Base-by-base conservation (phyloP, 2,329 filamentous ascomycete species). In the Pseudogymnoascus sp. region DNA sequence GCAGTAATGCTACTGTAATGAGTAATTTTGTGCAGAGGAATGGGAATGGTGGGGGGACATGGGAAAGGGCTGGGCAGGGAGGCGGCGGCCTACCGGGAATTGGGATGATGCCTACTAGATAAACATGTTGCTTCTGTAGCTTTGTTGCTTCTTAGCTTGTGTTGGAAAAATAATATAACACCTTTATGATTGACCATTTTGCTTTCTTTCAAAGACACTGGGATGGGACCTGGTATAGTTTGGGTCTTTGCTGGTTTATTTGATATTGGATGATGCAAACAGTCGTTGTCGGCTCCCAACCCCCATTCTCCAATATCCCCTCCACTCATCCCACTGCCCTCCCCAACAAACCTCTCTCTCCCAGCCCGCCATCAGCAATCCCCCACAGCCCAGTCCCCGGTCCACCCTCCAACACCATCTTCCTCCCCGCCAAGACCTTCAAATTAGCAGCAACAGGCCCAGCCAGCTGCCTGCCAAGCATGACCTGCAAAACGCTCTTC, bases 401-500 rank as follows among this genome's bases (percentile, higher is more conserved):
- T 3, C 33, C 33, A 11, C 33, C 33, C 13, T 40, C 36, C 33
- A 42, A 26, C 15, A 61, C 59, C 33, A 4, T 57, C 50, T 57
- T 57, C 10, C 50, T 57, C 26, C 50, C 50, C 6, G 50, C 50
- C 50, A 57, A 2, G 1, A 57, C 35, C 42, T 62, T 64, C 59
- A 64, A 23, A 36, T 44, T 61, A 35, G 47, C 31, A 13, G 38
- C 38, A 7, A 61, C 60, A 11, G 70, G 68, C 23, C 60, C 65
- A 19, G 70, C 66, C 33, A 72, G 65, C 21, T 70, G 65, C 57
- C 71, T 67, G 7, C 71, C 71, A 8, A 72, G 21, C 7, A 71
- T 44, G 1, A 71, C 15, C 3, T 47, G 38, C n/a, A 72, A 65
- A 9, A 72, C 61, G 13, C 63, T 59, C 31, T 65, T 70, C 28